Percentiles rank a stretch among this genome's conserved stretches.
These are phyloP conservation scores for Saccharomycopsis oosterbeekiorum DNA, from an alignment of 805 yeast genomes.

Conservation along the genomic window DNA sequence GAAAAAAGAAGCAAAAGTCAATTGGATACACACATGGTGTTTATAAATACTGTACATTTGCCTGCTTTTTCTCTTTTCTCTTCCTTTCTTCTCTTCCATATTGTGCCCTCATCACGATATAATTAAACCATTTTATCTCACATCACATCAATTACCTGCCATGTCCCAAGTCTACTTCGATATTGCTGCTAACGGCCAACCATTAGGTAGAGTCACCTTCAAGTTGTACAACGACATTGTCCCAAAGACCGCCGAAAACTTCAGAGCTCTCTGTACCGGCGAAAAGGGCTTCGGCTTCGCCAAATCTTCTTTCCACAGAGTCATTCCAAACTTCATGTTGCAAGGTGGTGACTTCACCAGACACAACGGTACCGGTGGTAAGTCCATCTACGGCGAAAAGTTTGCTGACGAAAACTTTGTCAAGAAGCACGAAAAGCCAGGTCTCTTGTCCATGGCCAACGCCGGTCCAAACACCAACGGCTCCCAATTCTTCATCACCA, in stretches of 20 bases:
- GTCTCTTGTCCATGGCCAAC: constrained; percentile 92
- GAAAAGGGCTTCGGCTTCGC: constrained; percentile 95
- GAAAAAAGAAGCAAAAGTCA: too few relatives aligned
- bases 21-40: too few relatives aligned
- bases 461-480: constrained; percentile 99
- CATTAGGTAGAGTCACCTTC: constrained; percentile 79
- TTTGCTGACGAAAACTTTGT: constrained; percentile 71
- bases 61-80: not conserved
- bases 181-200: constrained; percentile 67
- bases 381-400: constrained; percentile 73
- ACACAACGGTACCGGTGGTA: constrained; percentile 97
- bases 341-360: constrained; percentile 95
- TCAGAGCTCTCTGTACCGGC: constrained; percentile 91
- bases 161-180: constrained; percentile 78
- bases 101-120: not conserved
- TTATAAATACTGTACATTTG: not conserved
- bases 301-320: constrained; percentile 91
- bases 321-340: constrained; percentile 94
- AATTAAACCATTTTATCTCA: not conserved
- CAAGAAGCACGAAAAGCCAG: constrained; percentile 68
- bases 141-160: constrained; percentile 7
- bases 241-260: constrained; percentile 94
- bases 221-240: constrained; percentile 81
- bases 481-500: constrained; percentile 93
- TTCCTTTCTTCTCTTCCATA: not conserved